Percentiles rank a stretch among this genome's conserved stretches.
These are phyloP conservation scores for Paramecium caudatum DNA, from an alignment of 73 alveolate species.

Conservation along the genomic window DNA sequence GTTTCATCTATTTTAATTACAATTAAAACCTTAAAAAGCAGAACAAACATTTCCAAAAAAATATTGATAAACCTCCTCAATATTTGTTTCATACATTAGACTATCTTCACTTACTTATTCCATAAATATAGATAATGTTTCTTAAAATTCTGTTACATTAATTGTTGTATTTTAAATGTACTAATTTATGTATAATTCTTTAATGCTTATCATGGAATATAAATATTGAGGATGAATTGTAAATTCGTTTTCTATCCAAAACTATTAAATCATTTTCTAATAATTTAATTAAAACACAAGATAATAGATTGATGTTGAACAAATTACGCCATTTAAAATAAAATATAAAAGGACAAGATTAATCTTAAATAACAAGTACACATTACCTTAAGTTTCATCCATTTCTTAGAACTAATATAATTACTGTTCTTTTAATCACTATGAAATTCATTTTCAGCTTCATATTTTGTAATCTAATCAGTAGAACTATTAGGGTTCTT, in stretches of 20 bases:
- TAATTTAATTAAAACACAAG: background rate
- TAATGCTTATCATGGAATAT: background rate
- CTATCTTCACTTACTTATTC: background rate
- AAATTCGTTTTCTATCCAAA: background rate
- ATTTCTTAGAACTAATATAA: background rate
- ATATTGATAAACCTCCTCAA: background rate
- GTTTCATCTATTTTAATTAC: no score
- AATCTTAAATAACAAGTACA: no score
- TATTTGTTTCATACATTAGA: background rate
- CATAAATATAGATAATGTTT: background rate
- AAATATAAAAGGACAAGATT: no score
- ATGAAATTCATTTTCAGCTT: background rate
- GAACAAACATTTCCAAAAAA: background rate
- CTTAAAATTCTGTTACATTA: background rate
- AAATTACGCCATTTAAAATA: no score
- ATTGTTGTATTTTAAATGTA: background rate
- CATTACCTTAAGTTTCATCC: background rate
- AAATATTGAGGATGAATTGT: background rate
- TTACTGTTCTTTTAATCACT: background rate
- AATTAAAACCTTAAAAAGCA: background rate
- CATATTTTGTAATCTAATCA: background rate
- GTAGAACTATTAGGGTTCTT: background rate
- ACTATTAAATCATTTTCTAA: no score
- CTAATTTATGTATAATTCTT: background rate
- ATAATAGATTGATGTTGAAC: background rate